Percentiles rank a stretch among this genome's conserved stretches.
Evolutionary conservation across 495 filamentous ascomycete species (phyloP).

Genomic region (Penicillium lagena): DNA sequence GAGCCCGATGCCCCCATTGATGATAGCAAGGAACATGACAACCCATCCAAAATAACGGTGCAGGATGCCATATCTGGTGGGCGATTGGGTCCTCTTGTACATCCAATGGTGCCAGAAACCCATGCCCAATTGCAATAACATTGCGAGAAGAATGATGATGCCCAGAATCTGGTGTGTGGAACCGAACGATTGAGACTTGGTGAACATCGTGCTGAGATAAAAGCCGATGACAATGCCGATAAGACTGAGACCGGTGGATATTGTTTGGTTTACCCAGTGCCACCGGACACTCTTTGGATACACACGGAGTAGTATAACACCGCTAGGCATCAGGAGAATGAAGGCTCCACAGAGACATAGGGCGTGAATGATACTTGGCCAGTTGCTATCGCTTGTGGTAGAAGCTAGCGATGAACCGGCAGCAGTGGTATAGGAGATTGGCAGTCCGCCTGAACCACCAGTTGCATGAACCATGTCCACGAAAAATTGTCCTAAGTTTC

Average conservation of each 20-base stretch:
- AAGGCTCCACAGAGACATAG: constrained; percentile 45
- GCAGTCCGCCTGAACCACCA: constrained; percentile 24
- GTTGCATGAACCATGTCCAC: constrained; percentile 46
- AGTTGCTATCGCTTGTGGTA: constrained; percentile 17
- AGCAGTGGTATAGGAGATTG: constrained; percentile 13
- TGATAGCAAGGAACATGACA: constrained; percentile 40
- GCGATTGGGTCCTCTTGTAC: constrained; percentile 35
- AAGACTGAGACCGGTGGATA: constrained; percentile 36
- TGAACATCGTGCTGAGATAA: constrained; percentile 41
- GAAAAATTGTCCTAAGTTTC: constrained; percentile 39
- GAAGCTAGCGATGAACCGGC: constrained; percentile 12
- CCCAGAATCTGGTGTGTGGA: constrained; percentile 56
- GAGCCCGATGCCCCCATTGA: constrained; percentile 32
- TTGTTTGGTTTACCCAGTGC: constrained; percentile 41
- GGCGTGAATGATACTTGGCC: constrained; percentile 41
- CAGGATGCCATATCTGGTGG: constrained; percentile 38
- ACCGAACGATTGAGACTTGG: constrained; percentile 45
- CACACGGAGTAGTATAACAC: constrained; percentile 43
- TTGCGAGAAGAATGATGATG: constrained; percentile 39
- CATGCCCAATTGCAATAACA: constrained; percentile 43
- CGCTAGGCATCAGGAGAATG: constrained; percentile 48
- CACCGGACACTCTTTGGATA: constrained; percentile 33
- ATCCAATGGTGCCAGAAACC: constrained; percentile 40
- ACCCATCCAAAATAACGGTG: constrained; percentile 47
- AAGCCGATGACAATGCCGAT: constrained; percentile 47